Percentiles rank a stretch among this genome's conserved stretches.
Evolutionary conservation across 2,329 filamentous ascomycete genomes (phyloP).

Genomic region (Emmonsia crescens): DNA sequence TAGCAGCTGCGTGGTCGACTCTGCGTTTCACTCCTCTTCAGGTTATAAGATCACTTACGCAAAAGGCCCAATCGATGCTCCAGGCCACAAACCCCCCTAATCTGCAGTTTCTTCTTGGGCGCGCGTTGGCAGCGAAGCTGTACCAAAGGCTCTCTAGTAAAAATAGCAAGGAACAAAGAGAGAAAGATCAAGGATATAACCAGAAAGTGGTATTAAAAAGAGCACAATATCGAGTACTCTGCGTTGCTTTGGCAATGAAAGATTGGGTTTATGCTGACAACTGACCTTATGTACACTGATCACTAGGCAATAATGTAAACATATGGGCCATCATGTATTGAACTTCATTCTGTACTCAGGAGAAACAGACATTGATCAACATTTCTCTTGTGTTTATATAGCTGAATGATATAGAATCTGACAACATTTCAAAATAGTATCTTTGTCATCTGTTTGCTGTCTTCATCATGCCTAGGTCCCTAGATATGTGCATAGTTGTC

Average conservation of each 20-base stretch:
- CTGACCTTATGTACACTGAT: neutral
- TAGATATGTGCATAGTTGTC: neutral
- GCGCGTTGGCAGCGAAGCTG: neutral
- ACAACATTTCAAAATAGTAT: neutral
- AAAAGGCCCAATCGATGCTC: neutral
- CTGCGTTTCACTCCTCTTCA: neutral
- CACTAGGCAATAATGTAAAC: neutral
- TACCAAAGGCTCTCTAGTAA: neutral
- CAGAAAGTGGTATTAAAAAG: neutral
- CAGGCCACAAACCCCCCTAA: neutral
- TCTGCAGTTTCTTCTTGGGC: neutral
- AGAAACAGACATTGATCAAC: neutral
- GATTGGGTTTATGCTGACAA: neutral
- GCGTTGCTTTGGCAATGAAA: neutral
- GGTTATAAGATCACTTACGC: neutral
- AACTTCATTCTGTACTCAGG: neutral
- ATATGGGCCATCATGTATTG: neutral
- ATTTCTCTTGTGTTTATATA: neutral
- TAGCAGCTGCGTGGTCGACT: neutral
- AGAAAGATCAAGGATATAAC: neutral
- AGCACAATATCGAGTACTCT: neutral
- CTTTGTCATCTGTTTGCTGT: neutral
- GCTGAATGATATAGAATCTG: neutral
- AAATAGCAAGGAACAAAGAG: neutral
- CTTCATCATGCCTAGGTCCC: no score